Percentiles rank a stretch among this genome's conserved stretches.
Conservation (phyloP, 345 rosid genomes). For the Citrus medica region DNA sequence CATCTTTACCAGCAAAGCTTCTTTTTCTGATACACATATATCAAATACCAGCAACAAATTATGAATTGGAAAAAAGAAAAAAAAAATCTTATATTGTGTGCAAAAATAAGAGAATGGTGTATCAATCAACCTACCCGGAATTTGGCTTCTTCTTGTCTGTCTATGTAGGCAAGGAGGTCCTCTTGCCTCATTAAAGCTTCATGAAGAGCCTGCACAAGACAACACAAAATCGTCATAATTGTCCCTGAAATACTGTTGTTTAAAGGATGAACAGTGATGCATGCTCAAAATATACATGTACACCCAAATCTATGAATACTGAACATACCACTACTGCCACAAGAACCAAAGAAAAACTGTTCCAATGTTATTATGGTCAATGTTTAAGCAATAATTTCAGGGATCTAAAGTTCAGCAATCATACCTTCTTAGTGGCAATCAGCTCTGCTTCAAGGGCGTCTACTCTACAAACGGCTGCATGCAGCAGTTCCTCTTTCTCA, state of each 20-base stretch:
- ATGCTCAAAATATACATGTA: not conserved
- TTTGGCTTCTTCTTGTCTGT: constrained; percentile 75
- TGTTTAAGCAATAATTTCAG: not conserved
- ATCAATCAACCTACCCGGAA: constrained; percentile 44
- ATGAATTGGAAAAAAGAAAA: not conserved
- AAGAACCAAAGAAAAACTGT: not conserved
- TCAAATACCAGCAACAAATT: constrained; percentile 1
- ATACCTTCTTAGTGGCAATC: constrained; percentile 96
- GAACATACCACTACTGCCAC: not conserved
- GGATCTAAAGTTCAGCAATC: not conserved
- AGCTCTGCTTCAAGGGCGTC: constrained; percentile 98
- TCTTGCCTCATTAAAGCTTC: constrained; percentile 98
- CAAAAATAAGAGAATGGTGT: not conserved
- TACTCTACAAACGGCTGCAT: constrained; percentile 97
- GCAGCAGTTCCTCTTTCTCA: constrained; percentile 93
- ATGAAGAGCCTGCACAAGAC: constrained; percentile 63
- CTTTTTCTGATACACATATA: constrained; percentile 46
- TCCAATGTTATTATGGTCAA: not conserved
- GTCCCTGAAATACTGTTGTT: not conserved
- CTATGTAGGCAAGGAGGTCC: constrained; percentile 89
- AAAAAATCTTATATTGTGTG: not conserved
- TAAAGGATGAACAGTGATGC: not conserved
- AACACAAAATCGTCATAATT: not conserved
- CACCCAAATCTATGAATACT: not conserved
- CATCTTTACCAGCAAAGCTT: constrained; percentile 55